These are phyloP conservation scores for Brassica incana DNA, from an alignment of 345 rosid genomes.

Conservation along the genomic window DNA sequence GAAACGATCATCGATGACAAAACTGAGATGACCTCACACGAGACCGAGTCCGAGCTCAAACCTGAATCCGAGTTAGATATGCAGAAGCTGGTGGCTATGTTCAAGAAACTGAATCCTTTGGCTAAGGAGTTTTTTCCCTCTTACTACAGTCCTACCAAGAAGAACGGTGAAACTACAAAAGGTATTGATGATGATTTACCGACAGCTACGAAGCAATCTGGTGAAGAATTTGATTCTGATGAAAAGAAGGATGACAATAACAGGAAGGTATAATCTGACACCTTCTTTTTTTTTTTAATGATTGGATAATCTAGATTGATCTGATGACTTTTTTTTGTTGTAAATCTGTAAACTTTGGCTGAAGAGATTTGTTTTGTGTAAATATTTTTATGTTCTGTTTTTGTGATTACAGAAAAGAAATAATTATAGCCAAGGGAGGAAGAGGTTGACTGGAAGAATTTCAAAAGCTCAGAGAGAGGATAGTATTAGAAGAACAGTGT, in stretches of 20 bases:
- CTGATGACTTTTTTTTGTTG: neutral
- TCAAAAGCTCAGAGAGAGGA: conserved; percentile 57
- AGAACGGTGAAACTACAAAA: conserved; percentile 36
- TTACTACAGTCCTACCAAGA: conserved; percentile 36
- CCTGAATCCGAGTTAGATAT: conserved; percentile 62
- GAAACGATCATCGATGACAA: conserved; percentile 18
- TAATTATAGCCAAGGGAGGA: conserved; percentile 56
- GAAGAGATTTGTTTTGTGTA: neutral
- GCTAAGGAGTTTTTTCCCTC: conserved; percentile 89
- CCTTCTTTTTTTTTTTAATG: neutral
- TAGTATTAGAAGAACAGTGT: conserved; percentile 46
- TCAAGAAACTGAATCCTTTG: conserved; percentile 82
- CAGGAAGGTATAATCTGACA: conserved; percentile 25
- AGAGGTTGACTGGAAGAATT: conserved; percentile 62
- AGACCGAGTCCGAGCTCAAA: conserved; percentile 48
- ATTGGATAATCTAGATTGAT: neutral
- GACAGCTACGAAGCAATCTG: conserved; percentile 33
- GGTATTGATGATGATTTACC: conserved; percentile 40
- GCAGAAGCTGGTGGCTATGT: conserved; percentile 71
- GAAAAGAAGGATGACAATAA: conserved; percentile 33
- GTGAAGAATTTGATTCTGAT: conserved; percentile 36
- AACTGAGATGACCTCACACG: conserved; percentile 30
- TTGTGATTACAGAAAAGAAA: conserved; percentile 57
- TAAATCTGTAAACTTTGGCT: conserved; percentile 4
- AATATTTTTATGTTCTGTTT: neutral